Evolutionary conservation across 345 rosid genomes (phyloP), one percentile per base, ranked within the genome.

Genomic region (Durio zibethinus): DNA sequence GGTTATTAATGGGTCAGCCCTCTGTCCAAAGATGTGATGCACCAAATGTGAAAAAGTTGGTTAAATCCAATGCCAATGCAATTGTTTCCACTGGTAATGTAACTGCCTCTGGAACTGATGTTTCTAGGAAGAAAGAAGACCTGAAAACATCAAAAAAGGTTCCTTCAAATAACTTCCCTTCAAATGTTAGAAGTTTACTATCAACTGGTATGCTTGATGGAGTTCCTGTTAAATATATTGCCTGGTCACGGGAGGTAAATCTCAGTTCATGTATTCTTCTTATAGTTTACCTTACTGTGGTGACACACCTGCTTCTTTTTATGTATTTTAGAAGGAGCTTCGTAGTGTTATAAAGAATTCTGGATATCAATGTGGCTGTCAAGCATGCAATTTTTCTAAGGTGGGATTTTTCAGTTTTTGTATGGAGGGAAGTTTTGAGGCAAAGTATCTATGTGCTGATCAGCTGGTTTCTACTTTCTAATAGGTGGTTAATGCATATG

Each of bases 171-270:
- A 86, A 80, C 73, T 86, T 86, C 68, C 88, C 91, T 62, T 83
- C 91, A 74, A 88, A 88, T 79, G 89, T 88, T 57, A 86, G 88
- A 85, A 86, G 88, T 80, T 82, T 86, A 80, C 85, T 85, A 57
- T 88, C 91, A 60, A 88, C 89, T 79, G 91, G 91, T 14, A 88
- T 88, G 83, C 83, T 88, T 70, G 91, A 88, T 85, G 91, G 91
- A 54, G 86, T 86, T 78, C 86, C 84, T 27, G 91, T 88, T 53
- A 86, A 86, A 79, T 86, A 86, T 73, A 80, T 82, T 50, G 87
- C 88, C 35, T 85, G 89, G 89, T 88, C 89, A 14, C 87, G 79
- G 21, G 91, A 88, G 89, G 91, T 88, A 85, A 80, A 33, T 68
- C 9, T 76, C 54, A 74, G 54, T 75, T 57, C 73, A 42, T 33